phyloP scores from a whole-genome alignment of 352 stramenopile species.

The Globisporangium camurandrum region DNA sequence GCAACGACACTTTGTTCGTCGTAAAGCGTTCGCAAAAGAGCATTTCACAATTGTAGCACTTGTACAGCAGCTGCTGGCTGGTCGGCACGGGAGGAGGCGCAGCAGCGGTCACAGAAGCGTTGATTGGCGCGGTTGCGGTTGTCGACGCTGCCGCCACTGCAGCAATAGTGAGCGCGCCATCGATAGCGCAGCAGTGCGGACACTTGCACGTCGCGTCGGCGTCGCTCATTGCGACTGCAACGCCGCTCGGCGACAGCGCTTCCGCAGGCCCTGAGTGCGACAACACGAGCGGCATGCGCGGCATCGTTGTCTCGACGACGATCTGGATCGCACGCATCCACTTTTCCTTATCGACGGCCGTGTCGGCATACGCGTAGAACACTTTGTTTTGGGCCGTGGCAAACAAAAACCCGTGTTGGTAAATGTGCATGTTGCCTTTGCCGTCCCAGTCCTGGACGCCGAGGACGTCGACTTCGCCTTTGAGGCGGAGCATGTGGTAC shows the following conservation, averaged over 20 bases:
- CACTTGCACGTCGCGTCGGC: conserved; percentile 63
- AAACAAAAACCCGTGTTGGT: conserved; percentile 85
- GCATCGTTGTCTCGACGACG: conserved; percentile 76
- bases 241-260: conserved; percentile 48
- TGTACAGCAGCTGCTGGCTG: conserved; percentile 79
- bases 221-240: conserved; percentile 37
- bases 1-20: conserved; percentile 67
- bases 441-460: conserved; percentile 89
- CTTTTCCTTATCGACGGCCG: conserved; percentile 86
- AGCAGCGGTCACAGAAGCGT: no score
- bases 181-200: conserved; percentile 43
- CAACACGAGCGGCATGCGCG: conserved; percentile 38
- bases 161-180: conserved; percentile 20
- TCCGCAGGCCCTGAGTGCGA: conserved; percentile 36
- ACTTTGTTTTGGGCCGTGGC: conserved; percentile 85
- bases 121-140: no score
- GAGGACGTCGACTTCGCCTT: conserved; percentile 83
- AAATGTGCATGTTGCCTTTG: conserved; percentile 90
- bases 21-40: conserved; percentile 82
- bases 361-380: conserved; percentile 85
- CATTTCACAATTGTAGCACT: conserved; percentile 75
- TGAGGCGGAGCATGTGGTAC: conserved; percentile 83
- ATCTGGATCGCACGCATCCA: conserved; percentile 87
- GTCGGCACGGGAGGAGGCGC: no score
- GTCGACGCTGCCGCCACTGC: conserved; percentile 20